Evolutionary conservation across 2,329 filamentous ascomycete species (phyloP), one percentile per base, ranked within the genome.

Genomic region (Myriosclerotinia scirpicola): DNA sequence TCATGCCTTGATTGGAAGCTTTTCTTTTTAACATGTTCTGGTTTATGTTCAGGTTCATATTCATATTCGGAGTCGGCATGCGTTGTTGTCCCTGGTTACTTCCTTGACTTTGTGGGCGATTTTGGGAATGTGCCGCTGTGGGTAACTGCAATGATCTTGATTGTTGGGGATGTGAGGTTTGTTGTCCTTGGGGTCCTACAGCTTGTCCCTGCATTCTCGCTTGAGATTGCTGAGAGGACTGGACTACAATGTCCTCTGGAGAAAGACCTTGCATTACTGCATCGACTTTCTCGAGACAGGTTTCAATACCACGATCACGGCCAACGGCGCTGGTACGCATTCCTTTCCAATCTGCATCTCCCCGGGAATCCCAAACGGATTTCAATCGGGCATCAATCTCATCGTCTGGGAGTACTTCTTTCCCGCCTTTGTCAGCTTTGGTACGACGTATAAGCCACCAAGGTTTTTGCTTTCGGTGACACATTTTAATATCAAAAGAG

Each of bases 401-500:
- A 38, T 76, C 75, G 8, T 77, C 69, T 22, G 50, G 36, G n/a
- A 48, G 30, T 48, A 17, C 60, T n/a, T 63, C 60, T 54, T 38
- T 44, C 14, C 46, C 34, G 15, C 71, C 73, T 30, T 71, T 71
- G 70, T 76, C 64, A 68, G 71, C 63, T 74, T 73, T 69, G 3
- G 59, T 66, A 5, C 75, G 73, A 54, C 59, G 59, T n/a, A 77
- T 60, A 60, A 70, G 69, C 76, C 76, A 77, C 76, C 75, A 77
- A 15, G 74, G 71, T 12, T 80, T 78, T 34, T 81, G 83, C 48
- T 80, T 79, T 20, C 84, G 81, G 12, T 79, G 76, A 63, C 79
- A 79, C 59, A 87, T 78, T 54, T 79, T 80, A n/a, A 87, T 77
- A 48, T 85, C 81, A 48, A 90, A 76, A 2, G 78, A 77, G n/a